Percentiles rank a stretch among this genome's conserved stretches.
phyloP scores from a whole-genome alignment of 352 stramenopile species.

The Phytophthora fragariaefolia region DNA sequence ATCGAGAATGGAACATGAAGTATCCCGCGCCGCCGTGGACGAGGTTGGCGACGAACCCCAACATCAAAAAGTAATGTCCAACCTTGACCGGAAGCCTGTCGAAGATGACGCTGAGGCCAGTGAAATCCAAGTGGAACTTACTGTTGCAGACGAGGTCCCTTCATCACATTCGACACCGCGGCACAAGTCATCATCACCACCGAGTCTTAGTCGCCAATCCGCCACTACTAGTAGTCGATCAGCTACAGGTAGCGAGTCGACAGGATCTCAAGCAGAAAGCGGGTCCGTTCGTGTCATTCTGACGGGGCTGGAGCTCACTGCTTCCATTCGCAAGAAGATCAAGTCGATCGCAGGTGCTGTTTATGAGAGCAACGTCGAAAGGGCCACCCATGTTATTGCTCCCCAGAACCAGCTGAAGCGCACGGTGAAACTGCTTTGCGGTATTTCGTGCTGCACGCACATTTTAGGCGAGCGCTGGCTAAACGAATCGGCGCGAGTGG shows the following conservation, averaged over 20 bases:
- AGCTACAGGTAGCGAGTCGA: slow-evolving; percentile 21
- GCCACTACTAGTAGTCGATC: slow-evolving; percentile 14
- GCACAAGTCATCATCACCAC: slow-evolving; percentile 1
- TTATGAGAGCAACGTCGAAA: slow-evolving; percentile 53
- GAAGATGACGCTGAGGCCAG: neutral
- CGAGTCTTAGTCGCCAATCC: slow-evolving; percentile 19
- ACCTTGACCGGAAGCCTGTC: neutral
- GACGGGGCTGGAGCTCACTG: slow-evolving; percentile 52
- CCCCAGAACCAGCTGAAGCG: slow-evolving; percentile 53
- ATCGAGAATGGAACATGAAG: neutral
- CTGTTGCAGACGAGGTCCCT: neutral
- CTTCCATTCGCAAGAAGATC: slow-evolving; percentile 51
- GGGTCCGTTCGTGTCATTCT: slow-evolving; percentile 48
- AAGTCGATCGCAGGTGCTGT: slow-evolving; percentile 45
- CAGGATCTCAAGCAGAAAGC: slow-evolving; percentile 19
- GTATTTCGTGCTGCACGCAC: slow-evolving; percentile 60
- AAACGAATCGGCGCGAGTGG: slow-evolving; percentile 43
- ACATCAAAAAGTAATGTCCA: neutral
- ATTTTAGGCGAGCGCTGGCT: slow-evolving; percentile 60
- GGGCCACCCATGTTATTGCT: slow-evolving; percentile 58
- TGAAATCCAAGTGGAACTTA: neutral
- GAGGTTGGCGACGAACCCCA: slow-evolving; percentile 1
- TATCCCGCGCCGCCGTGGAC: neutral
- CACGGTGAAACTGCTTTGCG: slow-evolving; percentile 66
- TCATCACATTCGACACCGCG: neutral